These are phyloP conservation scores for Neckera pumila DNA, from an alignment of 225 moss, liverwort and hornwort species.

Conservation along the genomic window DNA sequence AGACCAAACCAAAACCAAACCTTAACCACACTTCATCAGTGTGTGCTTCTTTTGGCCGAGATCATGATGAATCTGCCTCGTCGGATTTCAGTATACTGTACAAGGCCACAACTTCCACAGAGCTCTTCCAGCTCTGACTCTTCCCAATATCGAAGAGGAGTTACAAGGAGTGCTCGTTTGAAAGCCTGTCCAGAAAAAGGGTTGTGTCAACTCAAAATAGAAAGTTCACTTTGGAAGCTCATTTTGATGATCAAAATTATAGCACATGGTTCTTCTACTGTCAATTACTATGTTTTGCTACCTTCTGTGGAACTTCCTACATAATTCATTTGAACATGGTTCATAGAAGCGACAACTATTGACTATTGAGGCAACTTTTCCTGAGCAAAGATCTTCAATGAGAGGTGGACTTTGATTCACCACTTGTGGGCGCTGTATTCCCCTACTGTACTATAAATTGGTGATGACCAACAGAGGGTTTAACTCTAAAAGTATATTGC, in stretches of 20 bases:
- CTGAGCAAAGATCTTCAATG: not conserved
- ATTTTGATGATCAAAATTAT: not conserved
- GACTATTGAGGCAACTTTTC: not conserved
- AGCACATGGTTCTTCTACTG: not conserved
- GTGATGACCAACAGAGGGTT: not conserved
- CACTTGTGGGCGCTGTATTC: not conserved
- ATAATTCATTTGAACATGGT: not conserved
- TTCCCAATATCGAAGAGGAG: slow-evolving; percentile 12
- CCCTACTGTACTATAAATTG: not conserved
- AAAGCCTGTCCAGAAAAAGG: not conserved
- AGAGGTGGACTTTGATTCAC: not conserved
- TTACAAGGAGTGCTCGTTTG: not conserved
- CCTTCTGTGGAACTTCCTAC: not conserved
- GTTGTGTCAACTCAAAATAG: not conserved
- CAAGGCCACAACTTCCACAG: slow-evolving; percentile 27
- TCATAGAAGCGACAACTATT: not conserved
- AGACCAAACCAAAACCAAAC: not conserved
- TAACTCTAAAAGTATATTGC: not conserved
- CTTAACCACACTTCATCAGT: not conserved
- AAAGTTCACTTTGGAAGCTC: not conserved
- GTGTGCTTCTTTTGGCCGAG: slow-evolving; percentile 3
- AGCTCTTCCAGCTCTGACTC: slow-evolving; percentile 35
- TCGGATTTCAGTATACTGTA: slow-evolving; percentile 6
- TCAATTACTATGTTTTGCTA: not conserved
- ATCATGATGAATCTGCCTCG: slow-evolving; percentile 25